These are phyloP conservation scores for Backusella mclennaniae DNA, from an alignment of 192 early-diverging fungal genomes.

Conservation along the genomic window DNA sequence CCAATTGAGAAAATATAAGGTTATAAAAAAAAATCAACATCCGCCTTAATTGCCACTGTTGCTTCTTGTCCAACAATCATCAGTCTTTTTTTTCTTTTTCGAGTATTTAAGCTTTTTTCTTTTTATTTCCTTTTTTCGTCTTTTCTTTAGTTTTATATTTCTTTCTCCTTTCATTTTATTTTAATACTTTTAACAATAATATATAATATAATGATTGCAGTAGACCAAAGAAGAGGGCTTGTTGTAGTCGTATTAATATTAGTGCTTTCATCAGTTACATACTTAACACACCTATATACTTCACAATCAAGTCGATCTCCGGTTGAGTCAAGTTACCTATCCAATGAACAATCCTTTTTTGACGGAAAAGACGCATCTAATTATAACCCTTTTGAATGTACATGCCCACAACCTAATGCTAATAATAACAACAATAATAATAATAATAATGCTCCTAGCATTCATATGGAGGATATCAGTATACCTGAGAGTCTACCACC, in stretches of 20 bases:
- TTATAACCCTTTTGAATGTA: background rate
- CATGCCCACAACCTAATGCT: background rate
- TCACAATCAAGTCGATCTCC: background rate
- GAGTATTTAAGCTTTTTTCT: background rate
- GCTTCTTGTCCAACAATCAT: background rate
- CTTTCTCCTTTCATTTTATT: background rate
- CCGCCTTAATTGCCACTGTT: background rate
- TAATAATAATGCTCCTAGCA: background rate
- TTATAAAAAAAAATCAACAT: background rate
- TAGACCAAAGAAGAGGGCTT: conserved; percentile 6
- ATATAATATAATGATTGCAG: background rate
- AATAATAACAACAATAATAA: background rate
- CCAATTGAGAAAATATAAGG: background rate
- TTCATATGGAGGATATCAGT: background rate
- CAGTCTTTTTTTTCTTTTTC: background rate
- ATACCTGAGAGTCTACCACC: background rate
- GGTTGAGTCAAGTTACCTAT: background rate
- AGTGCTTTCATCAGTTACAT: background rate
- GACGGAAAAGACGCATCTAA: background rate
- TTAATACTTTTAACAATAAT: background rate
- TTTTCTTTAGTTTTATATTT: background rate
- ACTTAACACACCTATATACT: conserved; percentile 1
- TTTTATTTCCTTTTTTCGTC: background rate
- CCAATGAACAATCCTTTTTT: conserved; percentile 12
- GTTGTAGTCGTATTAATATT: background rate